Evolutionary conservation across 306 rosid species (phyloP).

Genomic region (Hippophae gyantsensis): DNA sequence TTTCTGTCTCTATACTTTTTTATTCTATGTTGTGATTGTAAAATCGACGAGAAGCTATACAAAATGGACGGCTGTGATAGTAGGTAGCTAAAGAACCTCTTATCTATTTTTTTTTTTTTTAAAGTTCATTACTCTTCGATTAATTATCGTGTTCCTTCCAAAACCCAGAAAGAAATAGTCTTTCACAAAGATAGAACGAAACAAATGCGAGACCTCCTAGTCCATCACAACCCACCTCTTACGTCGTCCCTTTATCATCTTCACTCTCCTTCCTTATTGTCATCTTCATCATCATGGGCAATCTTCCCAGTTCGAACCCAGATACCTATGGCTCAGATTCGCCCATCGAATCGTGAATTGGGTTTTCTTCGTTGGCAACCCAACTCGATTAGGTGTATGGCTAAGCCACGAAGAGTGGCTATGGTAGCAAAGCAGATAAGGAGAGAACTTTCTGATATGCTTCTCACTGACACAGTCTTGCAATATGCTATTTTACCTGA

Average conservation of each 20-base stretch:
- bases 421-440: conserved; percentile 90
- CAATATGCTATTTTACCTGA: conserved; percentile 74
- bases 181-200: not conserved
- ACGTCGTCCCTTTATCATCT: conserved; percentile 9
- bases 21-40: no score
- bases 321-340: conserved; percentile 20
- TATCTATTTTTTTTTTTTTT: no score
- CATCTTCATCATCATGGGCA: conserved; percentile 13
- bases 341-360: conserved; percentile 11
- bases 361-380: conserved; percentile 10
- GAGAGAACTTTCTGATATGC: conserved; percentile 92
- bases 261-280: not conserved
- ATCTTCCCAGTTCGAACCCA: conserved; percentile 18
- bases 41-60: no score
- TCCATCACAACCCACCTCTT: conserved; percentile 24
- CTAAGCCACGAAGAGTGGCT: conserved; percentile 75
- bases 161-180: no score
- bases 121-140: no score
- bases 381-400: conserved; percentile 57
- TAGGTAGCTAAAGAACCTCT: no score
- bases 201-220: conserved; percentile 40
- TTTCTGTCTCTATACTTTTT: no score
- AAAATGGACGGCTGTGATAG: no score
- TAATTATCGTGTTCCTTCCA: no score
- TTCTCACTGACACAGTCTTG: conserved; percentile 64